These are phyloP conservation scores for Nakazawaea ishiwadae DNA, from an alignment of 805 yeast genomes.

Conservation along the genomic window DNA sequence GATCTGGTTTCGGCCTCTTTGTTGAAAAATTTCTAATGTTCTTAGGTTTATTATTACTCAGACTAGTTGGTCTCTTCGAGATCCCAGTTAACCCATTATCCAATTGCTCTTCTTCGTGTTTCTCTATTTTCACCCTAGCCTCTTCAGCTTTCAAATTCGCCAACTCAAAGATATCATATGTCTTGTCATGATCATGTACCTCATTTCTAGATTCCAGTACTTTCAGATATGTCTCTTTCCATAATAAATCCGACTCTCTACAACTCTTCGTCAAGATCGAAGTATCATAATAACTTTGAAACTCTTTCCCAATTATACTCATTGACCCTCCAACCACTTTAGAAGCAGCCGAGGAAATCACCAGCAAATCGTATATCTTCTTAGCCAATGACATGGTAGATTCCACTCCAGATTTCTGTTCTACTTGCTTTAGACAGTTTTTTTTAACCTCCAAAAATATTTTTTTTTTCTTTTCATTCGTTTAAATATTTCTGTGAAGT, in stretches of 20 bases:
- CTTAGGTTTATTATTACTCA: constrained; percentile 13
- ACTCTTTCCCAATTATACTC: constrained; percentile 14
- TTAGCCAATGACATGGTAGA: constrained; percentile 16
- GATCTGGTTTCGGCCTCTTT: neutral
- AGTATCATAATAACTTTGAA: constrained; percentile 15
- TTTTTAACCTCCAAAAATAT: neutral
- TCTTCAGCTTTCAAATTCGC: constrained; percentile 28
- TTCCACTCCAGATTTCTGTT: neutral
- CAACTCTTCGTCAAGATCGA: constrained; percentile 14
- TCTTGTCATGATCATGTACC: constrained; percentile 11
- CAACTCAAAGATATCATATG: constrained; percentile 26
- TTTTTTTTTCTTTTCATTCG: neutral
- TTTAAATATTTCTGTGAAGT: neutral
- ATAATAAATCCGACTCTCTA: constrained; percentile 19
- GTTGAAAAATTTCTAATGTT: constrained; percentile 21
- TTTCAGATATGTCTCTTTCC: constrained; percentile 19
- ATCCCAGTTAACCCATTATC: constrained; percentile 15
- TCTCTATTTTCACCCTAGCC: constrained; percentile 2
- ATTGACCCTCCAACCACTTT: constrained; percentile 22
- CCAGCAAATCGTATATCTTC: constrained; percentile 20
- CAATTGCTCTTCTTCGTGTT: constrained; percentile 11
- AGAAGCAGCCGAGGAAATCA: constrained; percentile 22
- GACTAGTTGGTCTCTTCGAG: constrained; percentile 19
- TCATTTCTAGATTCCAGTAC: constrained; percentile 19
- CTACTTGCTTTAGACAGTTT: neutral